phyloP scores from a whole-genome alignment of 352 stramenopile species.

The Globisporangium cederbergense region DNA sequence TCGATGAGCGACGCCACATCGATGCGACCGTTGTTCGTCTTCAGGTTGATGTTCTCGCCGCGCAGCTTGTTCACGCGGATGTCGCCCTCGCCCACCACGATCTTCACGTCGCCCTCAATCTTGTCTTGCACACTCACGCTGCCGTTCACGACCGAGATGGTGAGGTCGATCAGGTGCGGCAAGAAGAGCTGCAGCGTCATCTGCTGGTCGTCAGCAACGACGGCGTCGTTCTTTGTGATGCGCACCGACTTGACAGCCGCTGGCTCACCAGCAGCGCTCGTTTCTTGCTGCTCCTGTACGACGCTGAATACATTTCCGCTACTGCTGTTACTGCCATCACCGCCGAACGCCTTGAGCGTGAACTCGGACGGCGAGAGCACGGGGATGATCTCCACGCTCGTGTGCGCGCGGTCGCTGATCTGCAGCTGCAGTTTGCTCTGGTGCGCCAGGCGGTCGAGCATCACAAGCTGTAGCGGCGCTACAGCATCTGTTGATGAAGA shows the following conservation, averaged over 20 bases:
- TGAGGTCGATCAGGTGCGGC: conserved; percentile 43
- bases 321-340: not conserved
- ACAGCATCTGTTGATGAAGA: not conserved
- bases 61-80: conserved; percentile 64
- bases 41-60: conserved; percentile 49
- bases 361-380: conserved; percentile 52
- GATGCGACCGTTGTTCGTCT: conserved; percentile 59
- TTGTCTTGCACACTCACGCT: conserved; percentile 52
- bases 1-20: conserved; percentile 49
- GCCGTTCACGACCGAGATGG: conserved; percentile 44
- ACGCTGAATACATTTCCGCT: conserved; percentile 21
- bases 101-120: conserved; percentile 67
- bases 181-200: conserved; percentile 31
- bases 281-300: conserved; percentile 16
- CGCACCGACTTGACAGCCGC: conserved; percentile 18
- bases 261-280: not conserved
- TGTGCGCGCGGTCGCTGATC: conserved; percentile 27
- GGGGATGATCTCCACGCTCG: conserved; percentile 44
- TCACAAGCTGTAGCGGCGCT: conserved; percentile 20
- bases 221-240: conserved; percentile 26
- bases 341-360: conserved; percentile 26
- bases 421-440: conserved; percentile 43
- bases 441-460: conserved; percentile 36
- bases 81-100: conserved; percentile 55
- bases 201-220: not conserved